Evolutionary conservation across 1,139 yeast species (phyloP), one percentile per base, ranked within the genome.

Genomic region (Trichomonascaceae sp.): DNA sequence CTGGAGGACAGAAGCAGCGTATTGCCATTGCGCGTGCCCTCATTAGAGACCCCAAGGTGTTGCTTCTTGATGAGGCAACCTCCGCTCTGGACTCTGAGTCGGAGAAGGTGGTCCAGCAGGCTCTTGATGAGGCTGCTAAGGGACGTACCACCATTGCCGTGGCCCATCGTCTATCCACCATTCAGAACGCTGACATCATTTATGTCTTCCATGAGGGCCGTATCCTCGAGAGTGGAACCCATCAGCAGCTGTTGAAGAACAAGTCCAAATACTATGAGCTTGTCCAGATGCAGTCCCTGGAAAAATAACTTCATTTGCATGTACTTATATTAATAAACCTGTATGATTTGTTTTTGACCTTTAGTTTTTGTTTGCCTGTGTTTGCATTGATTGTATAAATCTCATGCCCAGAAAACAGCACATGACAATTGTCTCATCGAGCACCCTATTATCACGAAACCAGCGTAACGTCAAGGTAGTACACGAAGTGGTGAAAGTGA

Each of bases 111-210:
- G 92, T 85, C 32, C 77, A 74, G 48, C 59, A 62, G 31, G 76
- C 81, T 0, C 52, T 75, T 38, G 73, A 69, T 40, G 66, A 71
- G 40, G 64, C 64, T 13, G 70, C 78, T 35, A 73, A 77, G 28
- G 81, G 80, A 22, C 66, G 81, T 59, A 84, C 95, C 1, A 85
- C 93, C 1, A 78, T 85, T 26, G 81, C 93, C 2, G 81, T 85
- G 47, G 95, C 95, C 0, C 96, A 85, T 57, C 67, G 96, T 47
- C 64, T 80, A 59, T 82, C 95, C 0, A 85, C 94, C 0, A 80
- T 89, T 25, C 84, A 93, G 27, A 81, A 87, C 51, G 97, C 97
- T 1, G 97, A 87, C 54, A 67, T 93, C 46, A 69, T 87, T 35
- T 81, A 89, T 37, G 96, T 87, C 8, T 59, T 89, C 35, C 72